Evolutionary conservation across 129 eudicot species (phyloP).

Genomic region (Flaveria bidentis): DNA sequence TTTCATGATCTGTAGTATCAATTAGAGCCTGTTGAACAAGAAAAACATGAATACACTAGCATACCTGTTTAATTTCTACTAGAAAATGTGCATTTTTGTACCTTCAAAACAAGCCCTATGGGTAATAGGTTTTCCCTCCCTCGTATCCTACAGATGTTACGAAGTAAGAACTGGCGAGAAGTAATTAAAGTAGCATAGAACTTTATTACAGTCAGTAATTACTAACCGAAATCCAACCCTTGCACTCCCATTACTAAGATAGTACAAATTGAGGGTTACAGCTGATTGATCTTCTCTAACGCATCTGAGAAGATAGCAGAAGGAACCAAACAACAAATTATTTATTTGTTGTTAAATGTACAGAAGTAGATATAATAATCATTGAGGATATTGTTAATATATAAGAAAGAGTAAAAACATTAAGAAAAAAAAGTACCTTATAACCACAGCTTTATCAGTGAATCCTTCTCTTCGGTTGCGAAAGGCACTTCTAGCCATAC

Average conservation of each 20-base stretch:
- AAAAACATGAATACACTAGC: not conserved
- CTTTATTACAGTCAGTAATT: not conserved
- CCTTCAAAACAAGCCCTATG: constrained; percentile 88
- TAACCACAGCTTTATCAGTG: constrained; percentile 90
- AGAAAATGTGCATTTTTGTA: constrained; percentile 18
- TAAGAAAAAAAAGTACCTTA: constrained; percentile 55
- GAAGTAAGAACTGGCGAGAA: constrained; percentile 1
- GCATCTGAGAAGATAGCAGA: constrained; percentile 52
- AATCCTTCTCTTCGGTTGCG: constrained; percentile 84
- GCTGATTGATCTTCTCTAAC: constrained; percentile 95
- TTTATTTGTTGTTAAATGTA: not conserved
- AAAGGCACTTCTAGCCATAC: constrained; percentile 77
- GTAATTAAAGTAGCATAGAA: not conserved
- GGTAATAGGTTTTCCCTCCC: constrained; percentile 95
- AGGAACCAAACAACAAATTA: constrained; percentile 12
- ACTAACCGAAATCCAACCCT: constrained; percentile 95
- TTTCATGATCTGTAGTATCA: constrained; percentile 83
- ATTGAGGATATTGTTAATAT: not conserved
- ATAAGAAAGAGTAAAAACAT: constrained; percentile 7
- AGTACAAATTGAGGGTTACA: constrained; percentile 74
- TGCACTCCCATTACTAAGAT: constrained; percentile 91
- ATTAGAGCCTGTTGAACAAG: constrained; percentile 60
- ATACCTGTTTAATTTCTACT: not conserved
- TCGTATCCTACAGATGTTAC: constrained; percentile 59
- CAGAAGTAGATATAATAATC: constrained; percentile 7